These are phyloP conservation scores for Magnusiomyces paraingens DNA, from an alignment of 1,139 yeast genomes.

Conservation along the genomic window DNA sequence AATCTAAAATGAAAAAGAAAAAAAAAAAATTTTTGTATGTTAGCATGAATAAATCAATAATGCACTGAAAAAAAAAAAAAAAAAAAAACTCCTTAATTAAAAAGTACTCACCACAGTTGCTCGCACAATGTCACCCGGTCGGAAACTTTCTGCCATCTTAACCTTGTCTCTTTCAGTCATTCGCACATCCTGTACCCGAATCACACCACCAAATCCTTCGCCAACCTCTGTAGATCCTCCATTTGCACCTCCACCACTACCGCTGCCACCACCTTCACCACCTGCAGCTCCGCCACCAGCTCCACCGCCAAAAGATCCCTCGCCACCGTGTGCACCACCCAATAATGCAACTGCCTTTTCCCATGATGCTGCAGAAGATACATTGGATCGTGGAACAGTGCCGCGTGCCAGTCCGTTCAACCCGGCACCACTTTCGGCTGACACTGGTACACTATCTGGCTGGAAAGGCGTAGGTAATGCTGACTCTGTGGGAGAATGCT, in stretches of 20 bases:
- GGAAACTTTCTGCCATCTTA: slow-evolving; percentile 67
- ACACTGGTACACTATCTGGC: slow-evolving; percentile 39
- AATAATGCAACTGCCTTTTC: slow-evolving; percentile 19
- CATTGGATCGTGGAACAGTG: slow-evolving; percentile 18
- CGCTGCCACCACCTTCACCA: slow-evolving; percentile 34
- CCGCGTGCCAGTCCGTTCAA: slow-evolving; percentile 46
- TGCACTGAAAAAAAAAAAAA: neutral
- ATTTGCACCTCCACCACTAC: slow-evolving; percentile 33
- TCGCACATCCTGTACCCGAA: slow-evolving; percentile 82
- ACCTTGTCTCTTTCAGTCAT: slow-evolving; percentile 88
- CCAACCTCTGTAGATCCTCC: slow-evolving; percentile 65
- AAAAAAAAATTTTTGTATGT: slow-evolving; percentile 28
- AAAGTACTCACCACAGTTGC: slow-evolving; percentile 40
- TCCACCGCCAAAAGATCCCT: slow-evolving; percentile 37
- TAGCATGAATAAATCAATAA: slow-evolving; percentile 21
- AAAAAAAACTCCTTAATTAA: too few relatives aligned
- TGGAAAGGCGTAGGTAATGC: slow-evolving; percentile 29
- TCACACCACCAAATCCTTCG: slow-evolving; percentile 85
- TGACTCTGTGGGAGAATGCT: slow-evolving; percentile 25
- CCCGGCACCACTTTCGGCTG: slow-evolving; percentile 62
- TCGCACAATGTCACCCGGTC: slow-evolving; percentile 89
- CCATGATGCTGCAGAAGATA: slow-evolving; percentile 6
- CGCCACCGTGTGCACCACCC: too few relatives aligned
- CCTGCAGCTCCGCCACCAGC: slow-evolving; percentile 41
- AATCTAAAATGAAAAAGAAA: too few relatives aligned